A percentile compares a stretch with the other conserved stretches of the same genome.
phyloP scores from a whole-genome alignment of 768 basidiomycete species.

The Mycena olivaceomarginata region DNA sequence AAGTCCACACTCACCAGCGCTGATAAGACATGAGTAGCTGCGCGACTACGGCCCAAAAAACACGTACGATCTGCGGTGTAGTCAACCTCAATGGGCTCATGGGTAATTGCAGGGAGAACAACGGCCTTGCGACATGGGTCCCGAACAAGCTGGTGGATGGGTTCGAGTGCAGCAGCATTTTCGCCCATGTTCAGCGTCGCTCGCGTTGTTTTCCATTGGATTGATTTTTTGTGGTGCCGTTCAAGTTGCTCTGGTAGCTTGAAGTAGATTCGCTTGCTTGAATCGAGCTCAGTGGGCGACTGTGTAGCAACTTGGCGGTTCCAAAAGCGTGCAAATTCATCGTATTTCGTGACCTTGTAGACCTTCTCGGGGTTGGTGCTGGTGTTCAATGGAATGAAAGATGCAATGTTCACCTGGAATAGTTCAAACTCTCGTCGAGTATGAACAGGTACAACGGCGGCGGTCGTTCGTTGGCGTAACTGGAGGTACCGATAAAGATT shows the following conservation, averaged over 20 bases:
- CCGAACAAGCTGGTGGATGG: slow-evolving; percentile 10
- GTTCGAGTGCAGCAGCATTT: slow-evolving; percentile 15
- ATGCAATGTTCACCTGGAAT: slow-evolving; percentile 17
- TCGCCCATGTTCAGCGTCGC: slow-evolving; percentile 22
- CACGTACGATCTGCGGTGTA: slow-evolving; percentile 20
- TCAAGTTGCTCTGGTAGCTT: slow-evolving; percentile 44
- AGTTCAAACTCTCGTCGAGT: slow-evolving; percentile 36
- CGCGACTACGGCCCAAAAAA: not conserved
- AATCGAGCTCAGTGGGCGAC: slow-evolving; percentile 18
- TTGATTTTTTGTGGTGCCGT: slow-evolving; percentile 42
- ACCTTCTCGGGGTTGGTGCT: slow-evolving; percentile 18
- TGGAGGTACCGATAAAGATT: too few species aligned
- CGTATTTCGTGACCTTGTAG: slow-evolving; percentile 35
- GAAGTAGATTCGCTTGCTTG: slow-evolving; percentile 38
- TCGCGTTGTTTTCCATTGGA: slow-evolving; percentile 30
- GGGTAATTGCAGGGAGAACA: slow-evolving; percentile 25
- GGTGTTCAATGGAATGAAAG: slow-evolving; percentile 1
- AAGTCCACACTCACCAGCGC: slow-evolving; percentile 14
- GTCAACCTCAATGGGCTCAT: slow-evolving; percentile 19
- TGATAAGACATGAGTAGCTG: not conserved
- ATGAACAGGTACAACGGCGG: slow-evolving; percentile 38
- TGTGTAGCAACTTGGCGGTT: slow-evolving; percentile 34
- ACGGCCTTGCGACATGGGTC: slow-evolving; percentile 22
- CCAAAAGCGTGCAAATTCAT: slow-evolving; percentile 37
- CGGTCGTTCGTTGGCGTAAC: slow-evolving; percentile 34